These are phyloP conservation scores for Brassica balearica DNA, from an alignment of 441 rosid species.

Conservation along the genomic window DNA sequence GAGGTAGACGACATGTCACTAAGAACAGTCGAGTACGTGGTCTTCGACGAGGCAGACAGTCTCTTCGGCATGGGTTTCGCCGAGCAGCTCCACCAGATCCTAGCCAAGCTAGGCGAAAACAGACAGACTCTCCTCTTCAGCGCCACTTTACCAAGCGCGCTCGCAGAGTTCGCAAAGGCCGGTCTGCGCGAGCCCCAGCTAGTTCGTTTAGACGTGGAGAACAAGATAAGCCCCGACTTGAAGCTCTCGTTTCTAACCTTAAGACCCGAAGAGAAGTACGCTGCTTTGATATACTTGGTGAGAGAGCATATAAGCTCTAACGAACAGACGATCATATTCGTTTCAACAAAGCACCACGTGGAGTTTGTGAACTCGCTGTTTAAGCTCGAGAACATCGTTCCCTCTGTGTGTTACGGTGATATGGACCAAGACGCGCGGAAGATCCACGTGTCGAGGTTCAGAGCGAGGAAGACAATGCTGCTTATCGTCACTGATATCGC, in stretches of 20 bases:
- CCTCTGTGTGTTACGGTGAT: constrained; percentile 95
- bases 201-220: constrained; percentile 88
- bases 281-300: constrained; percentile 80
- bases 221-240: constrained; percentile 93
- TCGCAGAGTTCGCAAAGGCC: constrained; percentile 96
- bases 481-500: constrained; percentile 95
- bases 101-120: constrained; percentile 82
- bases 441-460: constrained; percentile 84
- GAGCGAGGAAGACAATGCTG: constrained; percentile 86
- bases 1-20: constrained; percentile 95
- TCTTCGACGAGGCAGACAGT: constrained; percentile 96
- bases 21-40: constrained; percentile 86
- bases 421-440: constrained; percentile 99
- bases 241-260: constrained; percentile 70
- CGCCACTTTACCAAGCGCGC: constrained; percentile 95
- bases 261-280: constrained; percentile 87
- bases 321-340: constrained; percentile 88
- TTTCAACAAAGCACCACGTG: constrained; percentile 95
- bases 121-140: constrained; percentile 94
- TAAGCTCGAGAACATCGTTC: constrained; percentile 79
- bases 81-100: constrained; percentile 84
- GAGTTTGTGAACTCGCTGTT: constrained; percentile 86
- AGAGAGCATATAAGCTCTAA: constrained; percentile 79
- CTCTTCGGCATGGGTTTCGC: constrained; percentile 93
- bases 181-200: constrained; percentile 94